These are phyloP conservation scores for Diaporthe citrichinensis DNA, from an alignment of 2,329 filamentous ascomycete species.

Conservation along the genomic window DNA sequence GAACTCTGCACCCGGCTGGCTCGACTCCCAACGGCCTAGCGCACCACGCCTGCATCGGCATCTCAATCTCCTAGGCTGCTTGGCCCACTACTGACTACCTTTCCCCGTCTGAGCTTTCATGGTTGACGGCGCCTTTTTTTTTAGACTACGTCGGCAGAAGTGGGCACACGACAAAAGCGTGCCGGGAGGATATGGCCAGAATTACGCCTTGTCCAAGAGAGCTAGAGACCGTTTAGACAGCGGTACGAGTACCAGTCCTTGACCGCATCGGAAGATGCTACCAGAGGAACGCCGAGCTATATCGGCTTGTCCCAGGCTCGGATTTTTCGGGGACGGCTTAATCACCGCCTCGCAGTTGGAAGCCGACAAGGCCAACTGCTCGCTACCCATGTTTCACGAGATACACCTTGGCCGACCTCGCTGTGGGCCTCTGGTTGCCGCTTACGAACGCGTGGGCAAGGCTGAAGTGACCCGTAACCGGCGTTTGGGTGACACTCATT, in stretches of 20 bases:
- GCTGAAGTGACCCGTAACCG: slow-evolving; percentile 2
- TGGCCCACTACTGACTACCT: background rate
- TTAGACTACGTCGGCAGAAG: slow-evolving; percentile 9
- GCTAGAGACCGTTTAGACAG: background rate
- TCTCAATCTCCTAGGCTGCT: slow-evolving; percentile 3
- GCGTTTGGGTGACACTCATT: background rate
- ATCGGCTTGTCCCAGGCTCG: background rate
- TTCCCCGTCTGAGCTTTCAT: slow-evolving; percentile 9
- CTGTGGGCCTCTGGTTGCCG: slow-evolving; percentile 8
- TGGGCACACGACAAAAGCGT: background rate
- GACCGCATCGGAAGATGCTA: background rate
- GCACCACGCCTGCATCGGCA: slow-evolving; percentile 30
- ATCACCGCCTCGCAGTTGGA: background rate
- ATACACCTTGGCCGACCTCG: slow-evolving; percentile 17
- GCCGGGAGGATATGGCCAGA: background rate
- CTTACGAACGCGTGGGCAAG: slow-evolving; percentile 9
- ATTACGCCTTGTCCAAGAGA: background rate
- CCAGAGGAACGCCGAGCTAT: background rate
- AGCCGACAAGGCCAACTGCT: background rate
- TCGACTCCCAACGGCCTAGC: slow-evolving; percentile 17
- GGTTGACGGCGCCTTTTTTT: background rate
- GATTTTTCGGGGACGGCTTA: background rate
- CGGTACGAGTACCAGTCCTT: background rate
- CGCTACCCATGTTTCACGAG: background rate
- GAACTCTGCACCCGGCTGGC: background rate